Percentiles rank a stretch among this genome's conserved stretches.
These are phyloP conservation scores for Enterospora canceri DNA, from an alignment of 371 early-diverging fungal species.

Conservation along the genomic window DNA sequence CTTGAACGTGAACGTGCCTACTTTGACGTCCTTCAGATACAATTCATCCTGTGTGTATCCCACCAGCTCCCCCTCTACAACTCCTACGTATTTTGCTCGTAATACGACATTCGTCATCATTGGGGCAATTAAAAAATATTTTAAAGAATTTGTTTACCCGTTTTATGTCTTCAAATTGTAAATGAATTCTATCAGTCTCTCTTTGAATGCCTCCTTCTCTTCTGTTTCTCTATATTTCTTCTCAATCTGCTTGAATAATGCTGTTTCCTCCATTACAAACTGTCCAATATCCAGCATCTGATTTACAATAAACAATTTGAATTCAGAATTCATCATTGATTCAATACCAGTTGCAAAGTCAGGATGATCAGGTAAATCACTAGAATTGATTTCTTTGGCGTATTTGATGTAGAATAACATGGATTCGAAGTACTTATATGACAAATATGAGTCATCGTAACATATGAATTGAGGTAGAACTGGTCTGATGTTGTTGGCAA, in stretches of 20 bases:
- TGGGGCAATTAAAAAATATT: neutral
- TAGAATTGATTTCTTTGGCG: slow-evolving; percentile 1
- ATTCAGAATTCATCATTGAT: slow-evolving; percentile 7
- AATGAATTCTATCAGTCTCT: slow-evolving; percentile 8
- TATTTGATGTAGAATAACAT: slow-evolving; percentile 34
- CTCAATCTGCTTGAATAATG: slow-evolving; percentile 14
- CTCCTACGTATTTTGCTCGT: neutral
- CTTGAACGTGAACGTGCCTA: neutral
- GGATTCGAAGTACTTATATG: slow-evolving; percentile 21
- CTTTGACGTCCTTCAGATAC: neutral
- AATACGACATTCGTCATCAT: neutral
- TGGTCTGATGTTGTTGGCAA: neutral
- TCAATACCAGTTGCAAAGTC: slow-evolving; percentile 11
- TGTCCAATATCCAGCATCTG: neutral
- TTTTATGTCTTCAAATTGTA: neutral
- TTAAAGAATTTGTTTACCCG: neutral
- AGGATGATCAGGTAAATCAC: slow-evolving; percentile 20
- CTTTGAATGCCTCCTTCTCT: slow-evolving; percentile 27
- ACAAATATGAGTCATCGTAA: neutral
- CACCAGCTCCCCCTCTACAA: slow-evolving; percentile 1
- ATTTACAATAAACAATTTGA: neutral
- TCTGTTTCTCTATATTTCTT: slow-evolving; percentile 4
- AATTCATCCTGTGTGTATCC: neutral
- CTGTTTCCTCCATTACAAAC: slow-evolving; percentile 19
- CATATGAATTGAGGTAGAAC: slow-evolving; percentile 9